Conservation (phyloP, 495 filamentous ascomycete species). For the Elasticomyces elasticus region DNA sequence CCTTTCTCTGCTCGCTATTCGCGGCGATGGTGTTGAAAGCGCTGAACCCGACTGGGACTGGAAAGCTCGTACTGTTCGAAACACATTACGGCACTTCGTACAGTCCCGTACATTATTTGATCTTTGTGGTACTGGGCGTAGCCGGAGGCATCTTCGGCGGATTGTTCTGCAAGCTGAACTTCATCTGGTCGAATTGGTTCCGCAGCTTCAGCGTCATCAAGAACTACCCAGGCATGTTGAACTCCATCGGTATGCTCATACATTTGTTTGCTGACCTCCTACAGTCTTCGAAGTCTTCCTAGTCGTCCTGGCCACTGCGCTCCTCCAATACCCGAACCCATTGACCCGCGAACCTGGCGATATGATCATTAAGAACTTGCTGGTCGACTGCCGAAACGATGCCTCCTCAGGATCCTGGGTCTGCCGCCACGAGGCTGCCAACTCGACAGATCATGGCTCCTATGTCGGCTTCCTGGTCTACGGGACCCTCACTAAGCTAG, state of each 20-base stretch:
- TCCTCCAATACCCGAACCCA: slow-evolving; percentile 48
- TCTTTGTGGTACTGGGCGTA: slow-evolving; percentile 47
- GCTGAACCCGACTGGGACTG: slow-evolving; percentile 49
- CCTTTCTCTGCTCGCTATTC: slow-evolving; percentile 47
- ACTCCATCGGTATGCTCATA: background rate
- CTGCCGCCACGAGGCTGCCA: slow-evolving; percentile 37
- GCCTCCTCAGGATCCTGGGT: slow-evolving; percentile 34
- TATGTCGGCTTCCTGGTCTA: slow-evolving; percentile 45
- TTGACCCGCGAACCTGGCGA: slow-evolving; percentile 45
- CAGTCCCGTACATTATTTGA: slow-evolving; percentile 42
- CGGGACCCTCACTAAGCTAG: slow-evolving; percentile 43
- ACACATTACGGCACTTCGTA: slow-evolving; percentile 48
- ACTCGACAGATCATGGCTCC: slow-evolving; percentile 5
- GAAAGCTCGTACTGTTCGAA: slow-evolving; percentile 50
- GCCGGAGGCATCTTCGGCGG: slow-evolving; percentile 47
- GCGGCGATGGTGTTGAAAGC: slow-evolving; percentile 45
- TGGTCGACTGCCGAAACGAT: slow-evolving; percentile 41
- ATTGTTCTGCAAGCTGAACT: slow-evolving; percentile 47
- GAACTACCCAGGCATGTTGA: slow-evolving; percentile 26
- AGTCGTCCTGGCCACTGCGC: slow-evolving; percentile 41
- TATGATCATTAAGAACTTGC: slow-evolving; percentile 43
- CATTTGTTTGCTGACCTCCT: slow-evolving; percentile 19
- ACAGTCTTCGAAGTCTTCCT: slow-evolving; percentile 43
- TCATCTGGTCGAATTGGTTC: slow-evolving; percentile 46
- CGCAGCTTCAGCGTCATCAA: slow-evolving; percentile 42